Base-by-base conservation (phyloP, 371 early-diverging fungal species). In the Sporodiniella umbellata region DNA sequence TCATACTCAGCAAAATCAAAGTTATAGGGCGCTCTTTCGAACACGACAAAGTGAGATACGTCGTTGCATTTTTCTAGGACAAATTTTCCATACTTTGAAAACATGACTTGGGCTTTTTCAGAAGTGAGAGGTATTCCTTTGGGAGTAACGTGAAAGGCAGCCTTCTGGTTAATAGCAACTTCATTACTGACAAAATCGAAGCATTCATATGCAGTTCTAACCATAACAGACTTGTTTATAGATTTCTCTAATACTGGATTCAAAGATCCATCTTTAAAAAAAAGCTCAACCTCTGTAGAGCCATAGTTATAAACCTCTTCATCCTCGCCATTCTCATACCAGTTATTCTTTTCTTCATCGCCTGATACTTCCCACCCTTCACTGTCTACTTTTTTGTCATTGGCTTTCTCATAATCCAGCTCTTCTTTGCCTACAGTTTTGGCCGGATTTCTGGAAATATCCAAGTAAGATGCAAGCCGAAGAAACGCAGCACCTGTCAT, bases 401-500 rank as follows among this genome's bases (percentile, higher is more conserved):
- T 28, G 33, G 67, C 63, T 10, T 52, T 49, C 19, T 42, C 43
- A 10, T 53, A 26, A 31, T 56, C 40, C 46, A 62, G 50, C n/a
- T 50, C 47, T 21, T 61, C 51, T 6, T 28, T 31, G n/a, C 15
- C 10, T 4, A 28, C 25, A 23, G 57, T 48, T 26, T 65, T 59
- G n/a, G 48, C 22, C 3, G 62, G 62, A 33, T 56, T 48, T 24
- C 45, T 35, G 11, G 21, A 12, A 14, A 51, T 38, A 28, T 61
- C 60, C 6, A 75, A 21, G 42, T 62, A 64, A 7, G 62, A 59
- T 8, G 54, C 42, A 19, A 75, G 42, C 17, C 61, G 67, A 33
- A 75, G 48, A 24, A 70, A 72, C 0, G 63, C 70, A 7, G 53
- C 33, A 5, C 96, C 96, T 6, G 96, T 94, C 50, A 86, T 74